phyloP scores from a whole-genome alignment of 441 rosid genomes.

The Codiaeum variegatum region DNA sequence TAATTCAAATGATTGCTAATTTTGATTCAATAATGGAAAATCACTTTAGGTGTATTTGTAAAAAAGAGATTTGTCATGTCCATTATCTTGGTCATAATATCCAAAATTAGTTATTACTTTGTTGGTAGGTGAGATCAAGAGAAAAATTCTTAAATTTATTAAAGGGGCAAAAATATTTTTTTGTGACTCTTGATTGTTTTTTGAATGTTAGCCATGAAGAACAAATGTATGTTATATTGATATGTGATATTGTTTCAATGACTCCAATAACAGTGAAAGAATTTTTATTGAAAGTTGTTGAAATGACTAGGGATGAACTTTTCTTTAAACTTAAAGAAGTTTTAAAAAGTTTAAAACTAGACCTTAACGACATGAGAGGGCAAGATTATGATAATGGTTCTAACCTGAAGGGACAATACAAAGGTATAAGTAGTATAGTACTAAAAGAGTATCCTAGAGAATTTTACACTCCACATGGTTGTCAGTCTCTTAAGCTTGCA shows the following conservation, averaged over 20 bases:
- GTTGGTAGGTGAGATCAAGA: neutral
- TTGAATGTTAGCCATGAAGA: neutral
- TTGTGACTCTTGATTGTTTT: neutral
- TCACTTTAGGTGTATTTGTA: no score
- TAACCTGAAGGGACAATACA: slow-evolving; percentile 9
- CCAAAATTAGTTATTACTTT: no score
- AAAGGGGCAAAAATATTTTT: slow-evolving; percentile 9
- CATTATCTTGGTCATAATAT: no score
- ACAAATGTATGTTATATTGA: slow-evolving; percentile 1
- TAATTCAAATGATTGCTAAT: no score
- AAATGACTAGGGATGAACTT: neutral
- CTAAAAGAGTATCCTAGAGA: slow-evolving; percentile 1
- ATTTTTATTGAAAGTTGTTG: neutral
- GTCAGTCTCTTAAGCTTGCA: neutral
- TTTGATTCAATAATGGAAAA: no score
- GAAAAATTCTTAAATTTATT: neutral
- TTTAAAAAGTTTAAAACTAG: neutral
- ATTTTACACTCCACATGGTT: neutral
- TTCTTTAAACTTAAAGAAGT: neutral
- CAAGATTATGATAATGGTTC: slow-evolving; percentile 5
- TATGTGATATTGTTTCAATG: neutral
- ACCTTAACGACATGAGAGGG: neutral
- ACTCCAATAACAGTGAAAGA: neutral
- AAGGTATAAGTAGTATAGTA: slow-evolving; percentile 1
- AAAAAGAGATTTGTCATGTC: no score